These are phyloP conservation scores for Crucihimalaya himalaica DNA, from an alignment of 345 rosid species.

Conservation along the genomic window DNA sequence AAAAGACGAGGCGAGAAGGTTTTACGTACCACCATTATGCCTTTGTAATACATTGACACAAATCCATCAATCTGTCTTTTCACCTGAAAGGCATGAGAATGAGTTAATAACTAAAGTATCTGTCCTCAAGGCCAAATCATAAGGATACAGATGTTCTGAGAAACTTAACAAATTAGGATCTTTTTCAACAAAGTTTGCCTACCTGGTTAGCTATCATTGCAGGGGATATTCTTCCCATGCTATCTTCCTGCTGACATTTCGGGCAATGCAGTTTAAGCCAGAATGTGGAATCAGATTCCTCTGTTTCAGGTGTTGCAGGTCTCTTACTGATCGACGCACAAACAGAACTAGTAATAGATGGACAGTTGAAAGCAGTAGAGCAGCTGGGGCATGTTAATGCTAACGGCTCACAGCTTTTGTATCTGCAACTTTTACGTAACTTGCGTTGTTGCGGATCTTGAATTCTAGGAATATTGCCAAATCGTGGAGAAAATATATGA, in stretches of 20 bases:
- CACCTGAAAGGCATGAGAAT: conserved; percentile 57
- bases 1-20: conserved; percentile 5
- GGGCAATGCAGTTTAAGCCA: conserved; percentile 76
- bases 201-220: conserved; percentile 93
- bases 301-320: conserved; percentile 46
- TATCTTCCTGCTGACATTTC: conserved; percentile 72
- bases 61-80: conserved; percentile 78
- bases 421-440: conserved; percentile 51
- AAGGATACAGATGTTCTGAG: conserved; percentile 4
- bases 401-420: conserved; percentile 74
- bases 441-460: conserved; percentile 3
- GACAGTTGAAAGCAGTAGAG: conserved; percentile 71
- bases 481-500: background rate
- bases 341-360: conserved; percentile 62
- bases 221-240: conserved; percentile 65
- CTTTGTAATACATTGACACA: conserved; percentile 75
- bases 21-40: conserved; percentile 81
- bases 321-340: conserved; percentile 42
- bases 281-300: conserved; percentile 52
- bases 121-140: background rate
- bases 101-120: conserved; percentile 14
- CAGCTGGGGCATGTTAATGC: conserved; percentile 84
- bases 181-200: conserved; percentile 1
- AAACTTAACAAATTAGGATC: background rate
- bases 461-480: background rate